phyloP scores from a whole-genome alignment of 164 flowering plant species.

The Amborella trichopoda region DNA sequence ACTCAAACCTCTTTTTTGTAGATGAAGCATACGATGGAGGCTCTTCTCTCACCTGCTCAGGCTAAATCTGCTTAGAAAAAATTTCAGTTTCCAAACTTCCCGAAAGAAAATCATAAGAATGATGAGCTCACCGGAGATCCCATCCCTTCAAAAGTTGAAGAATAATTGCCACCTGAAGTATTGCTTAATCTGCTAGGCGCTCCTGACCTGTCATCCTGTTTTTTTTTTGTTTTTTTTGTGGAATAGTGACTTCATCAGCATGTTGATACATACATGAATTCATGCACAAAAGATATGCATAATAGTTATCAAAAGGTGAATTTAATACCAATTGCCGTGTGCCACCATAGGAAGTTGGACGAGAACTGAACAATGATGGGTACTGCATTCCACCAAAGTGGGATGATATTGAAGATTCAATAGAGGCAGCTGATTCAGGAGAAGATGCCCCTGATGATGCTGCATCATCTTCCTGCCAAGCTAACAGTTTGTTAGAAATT shows the following conservation, averaged over 20 bases:
- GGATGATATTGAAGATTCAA: constrained; percentile 95
- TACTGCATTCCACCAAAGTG: constrained; percentile 98
- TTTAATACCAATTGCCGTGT: constrained; percentile 60
- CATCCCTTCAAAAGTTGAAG: constrained; percentile 35
- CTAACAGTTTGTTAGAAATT: too few relatives aligned
- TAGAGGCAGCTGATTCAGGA: constrained; percentile 89
- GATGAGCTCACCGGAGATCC: constrained; percentile 61
- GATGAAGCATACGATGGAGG: constrained; percentile 76
- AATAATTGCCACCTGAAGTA: constrained; percentile 21
- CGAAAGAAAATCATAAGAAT: neutral
- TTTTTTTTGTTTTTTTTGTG: too few relatives aligned
- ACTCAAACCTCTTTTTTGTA: constrained; percentile 44
- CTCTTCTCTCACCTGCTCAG: constrained; percentile 79
- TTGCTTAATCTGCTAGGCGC: constrained; percentile 43
- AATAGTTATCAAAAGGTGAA: too few relatives aligned
- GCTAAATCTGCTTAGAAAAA: too few relatives aligned
- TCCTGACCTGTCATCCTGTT: constrained; percentile 46
- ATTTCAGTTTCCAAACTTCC: neutral
- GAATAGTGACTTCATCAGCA: too few relatives aligned
- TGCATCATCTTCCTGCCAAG: constrained; percentile 80
- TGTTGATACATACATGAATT: too few relatives aligned
- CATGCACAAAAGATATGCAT: too few relatives aligned
- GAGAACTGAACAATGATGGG: constrained; percentile 92
- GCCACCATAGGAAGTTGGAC: constrained; percentile 43
- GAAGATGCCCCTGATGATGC: constrained; percentile 92